Conservation (phyloP, 1,139 yeast species). For the Taphrina communis region DNA sequence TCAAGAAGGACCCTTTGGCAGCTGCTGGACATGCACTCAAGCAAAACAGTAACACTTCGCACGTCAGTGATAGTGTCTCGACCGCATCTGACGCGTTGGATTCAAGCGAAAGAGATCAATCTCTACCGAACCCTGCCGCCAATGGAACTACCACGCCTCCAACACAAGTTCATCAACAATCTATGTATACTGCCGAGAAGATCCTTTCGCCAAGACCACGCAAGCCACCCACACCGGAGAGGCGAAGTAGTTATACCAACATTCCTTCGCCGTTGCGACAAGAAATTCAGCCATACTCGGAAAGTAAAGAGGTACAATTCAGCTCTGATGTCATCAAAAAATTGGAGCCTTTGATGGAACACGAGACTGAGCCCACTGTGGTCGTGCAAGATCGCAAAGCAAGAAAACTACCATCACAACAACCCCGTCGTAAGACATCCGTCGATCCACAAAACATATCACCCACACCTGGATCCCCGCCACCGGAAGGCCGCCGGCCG, state of each 20-base stretch:
- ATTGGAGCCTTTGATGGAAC: conserved; percentile 31
- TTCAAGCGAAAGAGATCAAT: not conserved
- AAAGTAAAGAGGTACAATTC: conserved; percentile 29
- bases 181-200: not conserved
- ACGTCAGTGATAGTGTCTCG: not conserved
- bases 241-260: conserved; percentile 27
- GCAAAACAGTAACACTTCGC: not conserved
- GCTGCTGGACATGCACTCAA: conserved; percentile 17
- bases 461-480: conserved; percentile 36
- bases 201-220: conserved; percentile 32
- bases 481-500: conserved; percentile 32
- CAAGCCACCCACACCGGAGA: conserved; percentile 38
- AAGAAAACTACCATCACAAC: conserved; percentile 27
- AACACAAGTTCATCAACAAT: not conserved
- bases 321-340: conserved; percentile 18
- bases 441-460: conserved; percentile 31
- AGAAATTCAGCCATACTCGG: conserved; percentile 15
- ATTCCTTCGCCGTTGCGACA: conserved; percentile 36
- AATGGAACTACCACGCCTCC: conserved; percentile 4
- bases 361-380: conserved; percentile 22
- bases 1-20: not conserved
- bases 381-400: conserved; percentile 12
- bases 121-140: not conserved
- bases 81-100: not conserved
- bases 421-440: conserved; percentile 30